phyloP scores from a whole-genome alignment of 768 basidiomycete species.

The Leccinum fibrillosum region DNA sequence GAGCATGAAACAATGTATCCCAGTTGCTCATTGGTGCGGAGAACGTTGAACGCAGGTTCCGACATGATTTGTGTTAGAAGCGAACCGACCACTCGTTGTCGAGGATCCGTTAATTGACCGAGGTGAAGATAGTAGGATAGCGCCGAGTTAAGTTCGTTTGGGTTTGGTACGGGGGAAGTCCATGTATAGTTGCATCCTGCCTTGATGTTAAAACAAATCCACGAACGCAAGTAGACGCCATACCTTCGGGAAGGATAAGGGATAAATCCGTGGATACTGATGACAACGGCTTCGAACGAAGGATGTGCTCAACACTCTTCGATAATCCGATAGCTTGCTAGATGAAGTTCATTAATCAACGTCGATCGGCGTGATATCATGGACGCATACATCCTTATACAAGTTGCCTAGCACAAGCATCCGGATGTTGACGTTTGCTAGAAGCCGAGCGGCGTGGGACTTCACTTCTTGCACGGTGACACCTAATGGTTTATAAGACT shows the following conservation, averaged over 20 bases:
- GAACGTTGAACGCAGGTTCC: conserved; percentile 89
- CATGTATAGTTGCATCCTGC: conserved; percentile 71
- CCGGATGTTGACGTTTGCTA: conserved; percentile 65
- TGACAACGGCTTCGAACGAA: conserved; percentile 50
- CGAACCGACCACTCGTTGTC: conserved; percentile 59
- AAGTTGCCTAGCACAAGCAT: conserved; percentile 85
- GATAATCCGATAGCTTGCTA: conserved; percentile 79
- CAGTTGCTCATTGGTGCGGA: conserved; percentile 93
- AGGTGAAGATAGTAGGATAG: conserved; percentile 84
- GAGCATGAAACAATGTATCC: conserved; percentile 84
- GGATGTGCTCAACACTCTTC: conserved; percentile 64
- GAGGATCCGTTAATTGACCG: conserved; percentile 63
- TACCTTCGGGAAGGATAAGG: conserved; percentile 72
- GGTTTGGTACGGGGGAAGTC: conserved; percentile 68
- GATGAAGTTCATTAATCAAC: conserved; percentile 3
- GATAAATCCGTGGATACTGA: conserved; percentile 38
- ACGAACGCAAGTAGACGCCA: conserved; percentile 7
- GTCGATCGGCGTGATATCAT: background rate
- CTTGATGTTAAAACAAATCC: conserved; percentile 10
- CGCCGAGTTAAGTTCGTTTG: conserved; percentile 82
- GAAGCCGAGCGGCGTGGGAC: conserved; percentile 52
- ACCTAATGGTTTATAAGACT: conserved; percentile 38
- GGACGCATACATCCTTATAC: conserved; percentile 63
- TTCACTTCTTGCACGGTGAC: conserved; percentile 71
- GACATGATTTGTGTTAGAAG: conserved; percentile 80